Conservation (phyloP, 2,329 filamentous ascomycete genomes). For the Aureobasidium zeae region DNA sequence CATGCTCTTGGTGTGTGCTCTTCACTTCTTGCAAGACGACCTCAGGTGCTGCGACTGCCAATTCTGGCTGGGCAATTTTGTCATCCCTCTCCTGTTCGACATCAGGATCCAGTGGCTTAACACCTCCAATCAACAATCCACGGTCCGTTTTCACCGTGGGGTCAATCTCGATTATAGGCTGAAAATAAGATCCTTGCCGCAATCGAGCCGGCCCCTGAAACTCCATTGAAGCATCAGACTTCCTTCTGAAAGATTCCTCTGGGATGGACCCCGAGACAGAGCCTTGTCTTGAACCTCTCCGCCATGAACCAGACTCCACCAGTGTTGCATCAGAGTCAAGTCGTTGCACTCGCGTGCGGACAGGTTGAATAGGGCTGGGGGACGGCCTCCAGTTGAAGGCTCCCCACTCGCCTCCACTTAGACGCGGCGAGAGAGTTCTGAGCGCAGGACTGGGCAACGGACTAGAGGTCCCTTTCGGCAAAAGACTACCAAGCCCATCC, state of each 20-base stretch:
- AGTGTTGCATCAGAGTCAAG: slow-evolving; percentile 12
- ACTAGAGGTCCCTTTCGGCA: neutral
- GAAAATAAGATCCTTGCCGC: slow-evolving; percentile 2
- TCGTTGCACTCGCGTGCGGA: neutral
- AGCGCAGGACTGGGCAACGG: neutral
- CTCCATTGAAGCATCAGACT: neutral
- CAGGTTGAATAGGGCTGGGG: neutral
- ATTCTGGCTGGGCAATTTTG: slow-evolving; percentile 4
- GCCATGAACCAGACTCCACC: slow-evolving; percentile 6
- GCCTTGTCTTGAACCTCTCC: slow-evolving; percentile 5
- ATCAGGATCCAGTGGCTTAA: slow-evolving; percentile 2
- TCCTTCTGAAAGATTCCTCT: slow-evolving; percentile 6
- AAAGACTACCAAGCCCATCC: neutral
- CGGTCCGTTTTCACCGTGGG: neutral
- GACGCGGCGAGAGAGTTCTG: neutral
- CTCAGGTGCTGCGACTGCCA: slow-evolving; percentile 4
- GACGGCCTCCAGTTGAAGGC: slow-evolving; percentile 4
- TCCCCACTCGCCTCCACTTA: slow-evolving; percentile 2
- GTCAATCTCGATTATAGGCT: slow-evolving; percentile 6
- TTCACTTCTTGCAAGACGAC: slow-evolving; percentile 1
- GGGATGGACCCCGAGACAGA: slow-evolving; percentile 1
- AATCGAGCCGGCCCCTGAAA: neutral
- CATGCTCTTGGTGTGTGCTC: slow-evolving; percentile 10
- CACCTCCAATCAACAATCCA: slow-evolving; percentile 6
- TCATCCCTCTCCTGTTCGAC: slow-evolving; percentile 11